Evolutionary conservation across 371 early-diverging fungal species (phyloP).

Genomic region (Apophysomyces ossiformis): DNA sequence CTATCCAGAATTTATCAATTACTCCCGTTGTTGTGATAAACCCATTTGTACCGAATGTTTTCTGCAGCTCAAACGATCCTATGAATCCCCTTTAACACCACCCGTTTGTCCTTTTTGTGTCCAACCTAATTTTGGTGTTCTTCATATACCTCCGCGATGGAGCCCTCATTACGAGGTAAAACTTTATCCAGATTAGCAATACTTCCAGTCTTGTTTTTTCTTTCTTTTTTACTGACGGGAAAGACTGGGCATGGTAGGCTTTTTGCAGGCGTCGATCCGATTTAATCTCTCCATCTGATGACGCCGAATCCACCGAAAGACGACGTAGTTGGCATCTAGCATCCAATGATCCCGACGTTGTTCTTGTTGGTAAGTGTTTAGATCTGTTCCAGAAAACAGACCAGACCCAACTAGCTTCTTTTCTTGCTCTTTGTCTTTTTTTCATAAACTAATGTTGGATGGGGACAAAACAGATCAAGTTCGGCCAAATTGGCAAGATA

Average conservation of each 20-base stretch:
- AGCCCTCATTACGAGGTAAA: slow-evolving; percentile 25
- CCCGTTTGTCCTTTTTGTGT: slow-evolving; percentile 87
- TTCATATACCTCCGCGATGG: slow-evolving; percentile 59
- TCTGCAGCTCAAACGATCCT: slow-evolving; percentile 82
- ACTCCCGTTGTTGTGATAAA: slow-evolving; percentile 87
- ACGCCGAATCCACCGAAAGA: neutral
- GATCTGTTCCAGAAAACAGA: too few relatives aligned
- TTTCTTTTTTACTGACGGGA: too few relatives aligned
- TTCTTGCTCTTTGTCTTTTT: too few relatives aligned
- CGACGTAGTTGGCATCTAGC: slow-evolving; percentile 23
- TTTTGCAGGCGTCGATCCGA: slow-evolving; percentile 27
- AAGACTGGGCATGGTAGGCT: slow-evolving; percentile 5
- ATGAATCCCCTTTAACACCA: slow-evolving; percentile 46
- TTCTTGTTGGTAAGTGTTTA: slow-evolving; percentile 28
- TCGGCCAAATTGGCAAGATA: slow-evolving; percentile 22
- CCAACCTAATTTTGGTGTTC: slow-evolving; percentile 80
- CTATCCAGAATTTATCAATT: slow-evolving; percentile 89
- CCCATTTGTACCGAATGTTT: slow-evolving; percentile 95
- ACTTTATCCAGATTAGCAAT: too few relatives aligned
- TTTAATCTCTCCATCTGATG: neutral
- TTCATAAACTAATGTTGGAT: too few relatives aligned
- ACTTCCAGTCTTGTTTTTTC: too few relatives aligned
- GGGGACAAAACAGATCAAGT: slow-evolving; percentile 16
- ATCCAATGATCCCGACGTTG: slow-evolving; percentile 36
- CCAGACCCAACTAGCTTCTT: too few relatives aligned